Conservation (phyloP, 1,139 yeast genomes). For the Pichia sp. region DNA sequence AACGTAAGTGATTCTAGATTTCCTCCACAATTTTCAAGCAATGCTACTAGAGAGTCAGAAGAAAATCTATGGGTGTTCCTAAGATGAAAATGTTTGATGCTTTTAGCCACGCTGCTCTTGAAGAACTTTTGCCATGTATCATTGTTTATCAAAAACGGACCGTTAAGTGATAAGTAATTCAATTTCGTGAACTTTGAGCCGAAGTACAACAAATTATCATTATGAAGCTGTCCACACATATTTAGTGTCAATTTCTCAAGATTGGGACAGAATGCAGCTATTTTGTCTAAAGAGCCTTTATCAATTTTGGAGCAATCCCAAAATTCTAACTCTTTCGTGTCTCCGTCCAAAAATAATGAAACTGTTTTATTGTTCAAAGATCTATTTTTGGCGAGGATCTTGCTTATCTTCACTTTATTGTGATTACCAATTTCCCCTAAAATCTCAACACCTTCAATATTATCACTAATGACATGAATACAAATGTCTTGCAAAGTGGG, state of each 20-base stretch:
- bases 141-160: conserved; percentile 79
- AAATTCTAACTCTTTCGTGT: conserved; percentile 51
- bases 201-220: conserved; percentile 61
- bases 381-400: conserved; percentile 74
- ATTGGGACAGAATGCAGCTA: conserved; percentile 76
- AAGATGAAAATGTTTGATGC: conserved; percentile 51
- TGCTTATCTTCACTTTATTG: conserved; percentile 59
- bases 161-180: conserved; percentile 56
- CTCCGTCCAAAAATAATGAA: conserved; percentile 61
- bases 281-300: conserved; percentile 54
- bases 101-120: conserved; percentile 33
- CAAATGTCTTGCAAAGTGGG: conserved; percentile 79
- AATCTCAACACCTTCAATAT: conserved; percentile 70
- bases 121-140: conserved; percentile 71
- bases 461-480: conserved; percentile 58
- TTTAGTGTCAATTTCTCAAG: conserved; percentile 58
- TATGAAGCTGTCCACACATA: conserved; percentile 91
- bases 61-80: conserved; percentile 80
- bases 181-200: conserved; percentile 52
- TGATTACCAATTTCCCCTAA: conserved; percentile 71
- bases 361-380: conserved; percentile 67
- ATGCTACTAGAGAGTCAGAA: conserved; percentile 52
- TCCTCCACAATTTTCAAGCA: conserved; percentile 58
- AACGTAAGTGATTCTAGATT: conserved; percentile 45
- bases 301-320: conserved; percentile 90